Conservation (phyloP, 805 yeast genomes). For the Torulaspora microellipsoides region DNA sequence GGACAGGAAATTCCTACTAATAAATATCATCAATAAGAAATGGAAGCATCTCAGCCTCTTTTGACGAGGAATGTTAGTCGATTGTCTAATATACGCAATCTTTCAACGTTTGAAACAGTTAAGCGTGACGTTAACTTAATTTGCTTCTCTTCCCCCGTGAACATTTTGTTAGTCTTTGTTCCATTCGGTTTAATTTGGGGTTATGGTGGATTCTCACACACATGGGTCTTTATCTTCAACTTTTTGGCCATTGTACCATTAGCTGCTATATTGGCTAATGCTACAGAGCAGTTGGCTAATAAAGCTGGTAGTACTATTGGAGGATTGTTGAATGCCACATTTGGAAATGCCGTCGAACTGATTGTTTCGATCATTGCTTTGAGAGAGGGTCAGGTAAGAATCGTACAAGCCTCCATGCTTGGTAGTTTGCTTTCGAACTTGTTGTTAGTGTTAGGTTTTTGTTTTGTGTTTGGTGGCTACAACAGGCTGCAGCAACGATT, state of each 20-base stretch:
- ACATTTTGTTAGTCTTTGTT: conserved; percentile 73
- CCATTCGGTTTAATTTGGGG: conserved; percentile 86
- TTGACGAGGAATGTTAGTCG: conserved; percentile 2
- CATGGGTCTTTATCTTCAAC: conserved; percentile 62
- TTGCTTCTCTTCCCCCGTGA: conserved; percentile 62
- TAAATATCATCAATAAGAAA: not conserved
- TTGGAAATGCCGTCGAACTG: conserved; percentile 96
- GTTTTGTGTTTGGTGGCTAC: conserved; percentile 89
- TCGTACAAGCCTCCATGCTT: conserved; percentile 96
- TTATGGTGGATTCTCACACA: conserved; percentile 47
- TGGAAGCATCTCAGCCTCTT: conserved; percentile 14
- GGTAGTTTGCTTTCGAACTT: conserved; percentile 90
- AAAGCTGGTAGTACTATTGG: conserved; percentile 90
- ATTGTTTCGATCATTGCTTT: conserved; percentile 92
- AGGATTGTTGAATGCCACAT: conserved; percentile 91
- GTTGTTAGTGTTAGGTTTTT: conserved; percentile 88
- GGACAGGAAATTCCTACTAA: too few relatives aligned
- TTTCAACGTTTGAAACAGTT: conserved; percentile 18
- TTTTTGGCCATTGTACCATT: conserved; percentile 89
- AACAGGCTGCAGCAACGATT: conserved; percentile 81
- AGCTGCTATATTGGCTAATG: conserved; percentile 84
- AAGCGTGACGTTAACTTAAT: conserved; percentile 27
- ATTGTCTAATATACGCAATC: conserved; percentile 1
- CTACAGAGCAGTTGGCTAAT: conserved; percentile 87
- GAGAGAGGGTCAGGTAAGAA: conserved; percentile 77